Percentiles rank a stretch among this genome's conserved stretches.
phyloP scores from a whole-genome alignment of 345 rosid genomes.

The Aquilaria sinensis region DNA sequence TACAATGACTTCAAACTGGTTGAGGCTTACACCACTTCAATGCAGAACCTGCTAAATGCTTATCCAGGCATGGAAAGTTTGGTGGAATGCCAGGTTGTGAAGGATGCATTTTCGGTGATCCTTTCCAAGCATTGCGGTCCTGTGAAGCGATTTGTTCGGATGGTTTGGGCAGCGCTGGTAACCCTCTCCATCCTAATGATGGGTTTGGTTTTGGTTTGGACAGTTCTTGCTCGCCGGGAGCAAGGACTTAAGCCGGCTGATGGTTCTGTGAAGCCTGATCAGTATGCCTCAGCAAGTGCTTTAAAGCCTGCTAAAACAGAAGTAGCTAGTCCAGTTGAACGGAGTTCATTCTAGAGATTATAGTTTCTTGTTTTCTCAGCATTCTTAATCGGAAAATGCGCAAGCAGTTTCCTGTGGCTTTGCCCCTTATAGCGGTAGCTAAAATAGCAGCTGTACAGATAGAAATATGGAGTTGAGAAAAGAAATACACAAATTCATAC shows the following conservation, averaged over 20 bases:
- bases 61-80: slow-evolving; percentile 56
- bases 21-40: slow-evolving; percentile 40
- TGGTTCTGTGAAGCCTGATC: slow-evolving; percentile 30
- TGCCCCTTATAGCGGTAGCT: too few relatives aligned
- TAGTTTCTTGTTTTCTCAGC: neutral
- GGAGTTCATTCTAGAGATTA: slow-evolving; percentile 15
- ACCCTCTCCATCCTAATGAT: slow-evolving; percentile 43
- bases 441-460: slow-evolving; percentile 6
- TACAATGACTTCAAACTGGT: slow-evolving; percentile 21
- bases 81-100: slow-evolving; percentile 46
- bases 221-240: slow-evolving; percentile 21
- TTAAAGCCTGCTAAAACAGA: slow-evolving; percentile 9
- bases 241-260: slow-evolving; percentile 18
- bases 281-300: slow-evolving; percentile 9
- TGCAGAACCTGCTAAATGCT: slow-evolving; percentile 42
- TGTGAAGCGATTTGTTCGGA: slow-evolving; percentile 30
- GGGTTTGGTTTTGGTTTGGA: slow-evolving; percentile 36
- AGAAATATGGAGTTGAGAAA: too few relatives aligned
- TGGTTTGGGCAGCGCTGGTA: slow-evolving; percentile 47
- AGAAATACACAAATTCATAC: too few relatives aligned
- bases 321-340: slow-evolving; percentile 7
- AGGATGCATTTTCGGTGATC: slow-evolving; percentile 48
- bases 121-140: slow-evolving; percentile 46
- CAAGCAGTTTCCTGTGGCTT: slow-evolving; percentile 5
- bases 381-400: slow-evolving; percentile 9